These are phyloP conservation scores for Raffaelea arxii DNA, from an alignment of 2,329 filamentous ascomycete genomes.

Conservation along the genomic window DNA sequence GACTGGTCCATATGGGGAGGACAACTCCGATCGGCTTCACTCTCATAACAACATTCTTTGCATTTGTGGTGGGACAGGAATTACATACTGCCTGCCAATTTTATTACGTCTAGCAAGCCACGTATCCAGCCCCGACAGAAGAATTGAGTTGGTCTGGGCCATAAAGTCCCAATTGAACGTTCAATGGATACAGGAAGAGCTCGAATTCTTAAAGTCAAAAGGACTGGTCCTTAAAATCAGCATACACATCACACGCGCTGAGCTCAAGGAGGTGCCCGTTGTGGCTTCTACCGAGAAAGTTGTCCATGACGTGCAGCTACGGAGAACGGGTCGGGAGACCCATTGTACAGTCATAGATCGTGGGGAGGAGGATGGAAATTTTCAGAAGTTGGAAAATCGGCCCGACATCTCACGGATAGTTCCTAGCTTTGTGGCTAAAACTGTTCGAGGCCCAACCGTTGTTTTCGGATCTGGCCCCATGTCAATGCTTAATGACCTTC, in stretches of 20 bases:
- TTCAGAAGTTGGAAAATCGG: conserved; percentile 12
- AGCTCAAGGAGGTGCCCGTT: conserved; percentile 21
- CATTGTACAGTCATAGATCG: conserved; percentile 6
- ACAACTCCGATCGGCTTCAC: conserved; percentile 20
- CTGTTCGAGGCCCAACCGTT: conserved; percentile 37
- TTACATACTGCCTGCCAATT: conserved; percentile 45
- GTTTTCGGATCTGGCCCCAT: conserved; percentile 53
- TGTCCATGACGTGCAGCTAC: conserved; percentile 17
- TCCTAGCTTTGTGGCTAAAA: conserved; percentile 35
- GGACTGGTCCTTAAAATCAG: conserved; percentile 28
- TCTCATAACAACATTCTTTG: conserved; percentile 36
- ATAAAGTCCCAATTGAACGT: conserved; percentile 44
- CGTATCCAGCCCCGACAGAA: conserved; percentile 24
- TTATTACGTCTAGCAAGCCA: conserved; percentile 29
- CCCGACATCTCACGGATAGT: conserved; percentile 38
- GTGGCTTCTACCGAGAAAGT: conserved; percentile 16
- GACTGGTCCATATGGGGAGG: conserved; percentile 52
- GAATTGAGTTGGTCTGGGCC: conserved; percentile 56
- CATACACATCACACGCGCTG: conserved; percentile 47
- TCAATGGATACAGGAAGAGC: conserved; percentile 48
- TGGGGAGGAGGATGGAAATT: conserved; percentile 16
- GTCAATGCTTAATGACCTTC: conserved; percentile 48
- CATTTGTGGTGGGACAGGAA: conserved; percentile 48
- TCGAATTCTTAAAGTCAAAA: conserved; percentile 36
- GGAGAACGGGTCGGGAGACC: conserved; percentile 15